Percentiles rank a stretch among this genome's conserved stretches.
Evolutionary conservation across 371 early-diverging fungal species (phyloP).

Genomic region (Mucor velutinosus): DNA sequence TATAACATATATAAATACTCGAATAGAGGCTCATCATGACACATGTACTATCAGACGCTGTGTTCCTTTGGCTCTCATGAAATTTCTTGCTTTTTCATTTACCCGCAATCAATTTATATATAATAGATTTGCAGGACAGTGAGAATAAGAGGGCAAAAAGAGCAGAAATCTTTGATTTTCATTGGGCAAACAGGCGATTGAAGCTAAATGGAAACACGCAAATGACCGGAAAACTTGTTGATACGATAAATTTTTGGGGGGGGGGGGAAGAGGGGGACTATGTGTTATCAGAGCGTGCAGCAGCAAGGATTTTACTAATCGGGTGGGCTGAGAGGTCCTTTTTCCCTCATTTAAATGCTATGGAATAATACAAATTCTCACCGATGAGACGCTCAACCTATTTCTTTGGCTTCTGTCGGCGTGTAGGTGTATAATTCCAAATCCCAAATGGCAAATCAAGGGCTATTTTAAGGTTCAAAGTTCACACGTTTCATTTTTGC

Average conservation of each 20-base stretch:
- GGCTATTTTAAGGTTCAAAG: slow-evolving; percentile 1
- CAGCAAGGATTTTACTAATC: neutral
- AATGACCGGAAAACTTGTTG: neutral
- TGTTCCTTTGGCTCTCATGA: neutral
- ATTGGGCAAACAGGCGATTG: slow-evolving; percentile 2
- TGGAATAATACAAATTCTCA: neutral
- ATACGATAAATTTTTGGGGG: slow-evolving; percentile 1
- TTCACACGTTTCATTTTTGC: slow-evolving; percentile 3
- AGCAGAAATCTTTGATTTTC: slow-evolving; percentile 8
- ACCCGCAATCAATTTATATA: neutral
- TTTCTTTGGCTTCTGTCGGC: neutral
- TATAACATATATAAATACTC: neutral
- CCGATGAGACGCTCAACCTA: neutral
- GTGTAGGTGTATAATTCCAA: neutral
- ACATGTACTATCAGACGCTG: neutral
- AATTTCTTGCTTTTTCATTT: neutral
- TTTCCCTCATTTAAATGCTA: neutral
- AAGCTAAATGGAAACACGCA: neutral
- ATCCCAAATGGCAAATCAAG: neutral
- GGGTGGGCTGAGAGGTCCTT: neutral
- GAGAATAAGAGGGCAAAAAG: neutral
- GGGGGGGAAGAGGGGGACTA: neutral
- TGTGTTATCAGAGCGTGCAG: neutral
- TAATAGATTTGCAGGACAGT: neutral
- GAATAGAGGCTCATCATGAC: neutral